Evolutionary conservation across 2,329 filamentous ascomycete species (phyloP).

Genomic region (Trichoderma sp.): DNA sequence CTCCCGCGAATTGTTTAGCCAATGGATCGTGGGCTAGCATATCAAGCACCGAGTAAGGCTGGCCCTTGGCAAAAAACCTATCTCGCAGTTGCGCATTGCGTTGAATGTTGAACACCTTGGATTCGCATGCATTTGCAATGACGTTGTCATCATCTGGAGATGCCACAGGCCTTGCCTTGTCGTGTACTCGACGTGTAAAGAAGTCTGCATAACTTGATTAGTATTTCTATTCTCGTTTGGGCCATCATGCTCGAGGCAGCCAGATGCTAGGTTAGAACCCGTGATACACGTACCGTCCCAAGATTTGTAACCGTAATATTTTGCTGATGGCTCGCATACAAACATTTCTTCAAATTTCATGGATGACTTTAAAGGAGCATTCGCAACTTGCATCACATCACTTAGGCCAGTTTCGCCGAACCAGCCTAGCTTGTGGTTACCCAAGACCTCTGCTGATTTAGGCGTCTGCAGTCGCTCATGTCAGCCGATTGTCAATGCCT

Average conservation of each 20-base stretch:
- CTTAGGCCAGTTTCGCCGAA: constrained; percentile 52
- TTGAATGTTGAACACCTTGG: constrained; percentile 56
- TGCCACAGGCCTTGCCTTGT: constrained; percentile 59
- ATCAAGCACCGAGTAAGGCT: constrained; percentile 66
- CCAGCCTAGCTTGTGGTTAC: constrained; percentile 51
- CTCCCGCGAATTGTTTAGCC: constrained; percentile 58
- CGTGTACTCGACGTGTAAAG: constrained; percentile 62
- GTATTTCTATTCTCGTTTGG: neutral
- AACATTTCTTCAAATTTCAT: constrained; percentile 62
- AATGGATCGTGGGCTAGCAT: constrained; percentile 62
- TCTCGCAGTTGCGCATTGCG: constrained; percentile 57
- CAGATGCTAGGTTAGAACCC: neutral
- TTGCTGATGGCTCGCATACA: constrained; percentile 56
- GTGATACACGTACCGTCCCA: constrained; percentile 57
- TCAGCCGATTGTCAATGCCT: neutral
- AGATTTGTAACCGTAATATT: constrained; percentile 62
- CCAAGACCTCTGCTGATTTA: constrained; percentile 55
- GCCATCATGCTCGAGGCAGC: neutral
- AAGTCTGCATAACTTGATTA: constrained; percentile 47
- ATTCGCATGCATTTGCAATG: constrained; percentile 67
- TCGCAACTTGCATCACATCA: constrained; percentile 56
- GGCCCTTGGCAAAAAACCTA: constrained; percentile 68
- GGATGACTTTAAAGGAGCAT: constrained; percentile 44
- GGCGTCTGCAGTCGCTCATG: constrained; percentile 42
- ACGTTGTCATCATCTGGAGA: constrained; percentile 53